Evolutionary conservation across 306 rosid genomes (phyloP).

Genomic region (Trichosanthes cucumerina): DNA sequence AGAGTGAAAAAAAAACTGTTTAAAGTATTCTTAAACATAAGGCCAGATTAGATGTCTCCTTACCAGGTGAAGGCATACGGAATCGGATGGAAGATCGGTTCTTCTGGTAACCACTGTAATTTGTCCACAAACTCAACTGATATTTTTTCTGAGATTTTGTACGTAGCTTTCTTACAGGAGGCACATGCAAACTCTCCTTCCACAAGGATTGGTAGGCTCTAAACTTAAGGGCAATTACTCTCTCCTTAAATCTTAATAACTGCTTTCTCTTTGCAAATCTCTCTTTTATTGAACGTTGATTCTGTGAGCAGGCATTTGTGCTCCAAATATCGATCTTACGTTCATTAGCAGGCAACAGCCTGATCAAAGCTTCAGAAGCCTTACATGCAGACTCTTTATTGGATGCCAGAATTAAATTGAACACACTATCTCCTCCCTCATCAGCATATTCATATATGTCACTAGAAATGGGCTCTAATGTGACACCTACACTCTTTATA

Average conservation of each 20-base stretch:
- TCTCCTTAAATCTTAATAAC: slow-evolving; percentile 63
- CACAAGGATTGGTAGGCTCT: slow-evolving; percentile 67
- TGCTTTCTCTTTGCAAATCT: slow-evolving; percentile 48
- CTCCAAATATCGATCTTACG: slow-evolving; percentile 18
- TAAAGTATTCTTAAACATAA: background rate
- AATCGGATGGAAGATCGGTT: slow-evolving; percentile 67
- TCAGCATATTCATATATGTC: slow-evolving; percentile 6
- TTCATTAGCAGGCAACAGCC: slow-evolving; percentile 36
- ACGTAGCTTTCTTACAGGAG: slow-evolving; percentile 50
- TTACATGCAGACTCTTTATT: slow-evolving; percentile 51
- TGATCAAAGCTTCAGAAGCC: slow-evolving; percentile 38
- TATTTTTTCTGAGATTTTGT: slow-evolving; percentile 63
- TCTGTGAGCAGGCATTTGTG: slow-evolving; percentile 17
- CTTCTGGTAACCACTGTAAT: slow-evolving; percentile 46
- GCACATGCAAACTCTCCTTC: slow-evolving; percentile 72
- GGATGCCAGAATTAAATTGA: slow-evolving; percentile 34
- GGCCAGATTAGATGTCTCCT: slow-evolving; percentile 8
- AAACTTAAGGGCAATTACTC: slow-evolving; percentile 60
- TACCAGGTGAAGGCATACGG: slow-evolving; percentile 68
- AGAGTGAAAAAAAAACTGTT: background rate
- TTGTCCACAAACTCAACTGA: slow-evolving; percentile 52
- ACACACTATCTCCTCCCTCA: slow-evolving; percentile 17
- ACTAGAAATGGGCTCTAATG: background rate
- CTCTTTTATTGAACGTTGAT: slow-evolving; percentile 28
- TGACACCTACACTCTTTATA: background rate